Base-by-base conservation (phyloP, 176 grass and related monocot genomes). In the Bonia amplexicaulis region DNA sequence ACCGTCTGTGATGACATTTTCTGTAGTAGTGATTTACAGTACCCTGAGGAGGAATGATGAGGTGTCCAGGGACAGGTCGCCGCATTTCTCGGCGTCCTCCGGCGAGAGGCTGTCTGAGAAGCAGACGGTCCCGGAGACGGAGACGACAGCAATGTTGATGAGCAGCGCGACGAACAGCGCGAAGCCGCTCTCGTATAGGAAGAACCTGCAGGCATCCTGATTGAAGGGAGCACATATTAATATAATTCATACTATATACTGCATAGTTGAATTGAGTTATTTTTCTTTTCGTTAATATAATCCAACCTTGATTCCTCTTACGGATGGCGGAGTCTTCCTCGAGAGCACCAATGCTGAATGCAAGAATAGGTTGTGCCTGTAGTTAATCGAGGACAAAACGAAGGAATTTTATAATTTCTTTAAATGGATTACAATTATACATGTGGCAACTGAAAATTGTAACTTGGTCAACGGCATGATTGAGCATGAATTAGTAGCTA, bases 41-140 rank as follows among this genome's bases (percentile, higher is more conserved):
- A 90, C 96, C 93, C 87, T 87, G 63, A 98, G 96, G 27, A 98
- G 80, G 70, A 98, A 98, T 20, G 96, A 98, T 9, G 96, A 94
- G 8, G 85, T 76, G 75, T 98, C 58, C 6, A 98, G 78, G 1
- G 86, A 84, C 63, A 98, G 85, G 83, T 95, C 73, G 4, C 63
- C 26, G 52, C 96, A 98, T 49, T 67, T 90, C 3, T 80, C 70
- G 22, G 83, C n/a, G 35, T 93, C 55, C 0, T 89, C 93, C 0
- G 76, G 6, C 3, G 96, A 90, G 73, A 95, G 74, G 64, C 78
- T 82, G 16, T 17, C 17, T 2, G 93, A 41, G 19, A 44, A 44
- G 68, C 96, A 98, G 15, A 95, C 91, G 19, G 83, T 85, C 19
- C 93, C 96, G 3, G 93, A 81, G 80, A 98, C 93, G 12, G 91